Conservation (phyloP, 768 basidiomycete species). For the Macrolepiota albuminosa region DNA sequence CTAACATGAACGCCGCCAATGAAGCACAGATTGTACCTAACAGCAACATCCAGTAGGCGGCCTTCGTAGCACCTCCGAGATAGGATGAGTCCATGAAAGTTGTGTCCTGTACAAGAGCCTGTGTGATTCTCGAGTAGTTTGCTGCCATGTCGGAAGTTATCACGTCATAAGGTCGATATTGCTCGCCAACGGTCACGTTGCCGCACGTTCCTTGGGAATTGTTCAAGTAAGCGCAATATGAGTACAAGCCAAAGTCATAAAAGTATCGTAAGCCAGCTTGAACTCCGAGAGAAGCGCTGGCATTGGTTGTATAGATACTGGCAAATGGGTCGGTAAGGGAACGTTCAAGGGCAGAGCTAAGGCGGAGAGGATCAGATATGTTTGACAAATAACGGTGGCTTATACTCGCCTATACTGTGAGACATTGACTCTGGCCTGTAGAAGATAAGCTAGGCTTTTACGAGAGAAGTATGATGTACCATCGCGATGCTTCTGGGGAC, state of each 20-base stretch:
- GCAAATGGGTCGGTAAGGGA: slow-evolving; percentile 54
- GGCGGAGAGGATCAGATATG: not conserved
- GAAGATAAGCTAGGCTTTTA: not conserved
- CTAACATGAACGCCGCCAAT: slow-evolving; percentile 64
- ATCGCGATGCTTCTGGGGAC: slow-evolving; percentile 71
- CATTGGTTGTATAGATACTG: slow-evolving; percentile 63
- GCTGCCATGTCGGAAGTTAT: slow-evolving; percentile 63
- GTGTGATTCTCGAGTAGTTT: slow-evolving; percentile 57
- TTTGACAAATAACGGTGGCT: slow-evolving; percentile 1
- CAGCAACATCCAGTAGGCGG: slow-evolving; percentile 72
- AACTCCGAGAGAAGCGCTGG: slow-evolving; percentile 53
- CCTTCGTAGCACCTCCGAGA: slow-evolving; percentile 57
- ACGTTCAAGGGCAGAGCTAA: slow-evolving; percentile 46
- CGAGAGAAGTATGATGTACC: slow-evolving; percentile 36
- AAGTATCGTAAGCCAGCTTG: slow-evolving; percentile 59
- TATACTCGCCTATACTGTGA: slow-evolving; percentile 62
- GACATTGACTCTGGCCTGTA: slow-evolving; percentile 63
- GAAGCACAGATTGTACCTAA: slow-evolving; percentile 66
- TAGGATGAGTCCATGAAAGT: slow-evolving; percentile 59
- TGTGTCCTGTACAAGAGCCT: slow-evolving; percentile 43
- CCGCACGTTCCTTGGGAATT: slow-evolving; percentile 58
- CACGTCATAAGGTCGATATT: slow-evolving; percentile 60
- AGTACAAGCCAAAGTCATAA: slow-evolving; percentile 81
- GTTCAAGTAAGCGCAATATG: slow-evolving; percentile 70
- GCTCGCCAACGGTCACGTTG: slow-evolving; percentile 51